These are phyloP conservation scores for Ogataea trehalophila DNA, from an alignment of 805 yeast species.

Conservation along the genomic window DNA sequence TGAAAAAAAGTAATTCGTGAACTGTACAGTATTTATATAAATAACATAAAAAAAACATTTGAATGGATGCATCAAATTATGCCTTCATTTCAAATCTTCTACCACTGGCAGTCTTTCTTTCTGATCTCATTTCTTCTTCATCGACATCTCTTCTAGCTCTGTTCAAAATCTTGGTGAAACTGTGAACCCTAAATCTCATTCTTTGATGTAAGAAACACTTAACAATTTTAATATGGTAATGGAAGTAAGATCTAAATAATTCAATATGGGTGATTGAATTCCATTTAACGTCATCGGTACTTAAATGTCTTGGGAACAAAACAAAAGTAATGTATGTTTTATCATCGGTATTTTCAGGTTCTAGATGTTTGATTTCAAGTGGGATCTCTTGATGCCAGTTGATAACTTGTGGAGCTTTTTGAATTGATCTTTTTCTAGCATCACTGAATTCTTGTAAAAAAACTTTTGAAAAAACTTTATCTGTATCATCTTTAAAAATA, in stretches of 20 bases:
- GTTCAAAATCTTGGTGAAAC: slow-evolving; percentile 90
- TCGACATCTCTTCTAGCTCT: slow-evolving; percentile 93
- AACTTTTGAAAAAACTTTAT: slow-evolving; percentile 83
- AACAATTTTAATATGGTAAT: slow-evolving; percentile 96
- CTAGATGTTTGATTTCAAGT: slow-evolving; percentile 60
- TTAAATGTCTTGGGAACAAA: slow-evolving; percentile 75
- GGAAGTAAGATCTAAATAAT: slow-evolving; percentile 93
- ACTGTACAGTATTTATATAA: too few species aligned
- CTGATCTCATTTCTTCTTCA: slow-evolving; percentile 50
- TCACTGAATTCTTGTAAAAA: slow-evolving; percentile 92
- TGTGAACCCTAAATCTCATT: slow-evolving; percentile 93
- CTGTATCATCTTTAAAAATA: slow-evolving; percentile 93
- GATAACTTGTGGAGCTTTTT: slow-evolving; percentile 96
- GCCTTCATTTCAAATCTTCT: slow-evolving; percentile 50
- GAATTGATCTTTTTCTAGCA: slow-evolving; percentile 92
- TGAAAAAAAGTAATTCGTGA: too few species aligned
- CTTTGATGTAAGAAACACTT: slow-evolving; percentile 98
- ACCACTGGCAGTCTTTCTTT: slow-evolving; percentile 68
- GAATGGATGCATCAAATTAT: not conserved
- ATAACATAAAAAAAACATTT: too few species aligned
- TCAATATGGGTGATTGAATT: slow-evolving; percentile 88
- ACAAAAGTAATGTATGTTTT: slow-evolving; percentile 58
- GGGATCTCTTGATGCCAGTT: slow-evolving; percentile 92
- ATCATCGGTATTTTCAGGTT: slow-evolving; percentile 31
- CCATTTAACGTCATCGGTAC: slow-evolving; percentile 59